phyloP scores from a whole-genome alignment of 176 grass and related monocot species.

The Aegilops tauschii region DNA sequence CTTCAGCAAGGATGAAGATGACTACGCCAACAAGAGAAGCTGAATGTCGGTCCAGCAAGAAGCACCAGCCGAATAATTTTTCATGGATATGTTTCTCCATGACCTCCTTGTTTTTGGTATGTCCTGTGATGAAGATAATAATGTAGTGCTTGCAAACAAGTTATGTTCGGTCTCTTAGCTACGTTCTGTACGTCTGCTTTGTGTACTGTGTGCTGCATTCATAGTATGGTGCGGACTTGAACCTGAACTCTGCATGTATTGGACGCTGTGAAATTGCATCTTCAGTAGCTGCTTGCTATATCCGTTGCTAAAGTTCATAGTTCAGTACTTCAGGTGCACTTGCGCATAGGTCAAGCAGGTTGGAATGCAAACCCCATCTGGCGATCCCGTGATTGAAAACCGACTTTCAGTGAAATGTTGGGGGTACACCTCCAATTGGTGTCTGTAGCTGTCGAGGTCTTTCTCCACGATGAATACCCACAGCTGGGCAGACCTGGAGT shows the following conservation, averaged over 20 bases:
- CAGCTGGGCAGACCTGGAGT: no score
- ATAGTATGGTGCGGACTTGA: not conserved
- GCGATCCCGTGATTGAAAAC: no score
- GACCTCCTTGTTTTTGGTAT: not conserved
- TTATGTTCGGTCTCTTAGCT: not conserved
- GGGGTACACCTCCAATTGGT: no score
- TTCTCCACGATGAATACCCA: no score
- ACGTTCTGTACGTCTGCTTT: not conserved
- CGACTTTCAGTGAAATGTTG: no score
- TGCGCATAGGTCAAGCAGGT: no score
- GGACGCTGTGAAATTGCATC: not conserved
- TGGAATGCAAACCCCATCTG: no score
- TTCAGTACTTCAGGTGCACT: no score
- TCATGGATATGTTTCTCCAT: not conserved
- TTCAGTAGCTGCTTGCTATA: not conserved
- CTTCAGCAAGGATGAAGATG: conserved; percentile 39
- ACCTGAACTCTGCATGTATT: not conserved
- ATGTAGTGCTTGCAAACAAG: not conserved
- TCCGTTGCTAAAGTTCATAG: no score
- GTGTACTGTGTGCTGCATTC: not conserved
- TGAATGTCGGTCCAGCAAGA: not conserved
- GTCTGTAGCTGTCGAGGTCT: no score
- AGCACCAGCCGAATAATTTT: not conserved
- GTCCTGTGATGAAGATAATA: not conserved
- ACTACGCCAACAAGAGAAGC: conserved; percentile 48